These are phyloP conservation scores for Stevia rebaudiana DNA, from an alignment of 140 eudicot species.

Conservation along the genomic window DNA sequence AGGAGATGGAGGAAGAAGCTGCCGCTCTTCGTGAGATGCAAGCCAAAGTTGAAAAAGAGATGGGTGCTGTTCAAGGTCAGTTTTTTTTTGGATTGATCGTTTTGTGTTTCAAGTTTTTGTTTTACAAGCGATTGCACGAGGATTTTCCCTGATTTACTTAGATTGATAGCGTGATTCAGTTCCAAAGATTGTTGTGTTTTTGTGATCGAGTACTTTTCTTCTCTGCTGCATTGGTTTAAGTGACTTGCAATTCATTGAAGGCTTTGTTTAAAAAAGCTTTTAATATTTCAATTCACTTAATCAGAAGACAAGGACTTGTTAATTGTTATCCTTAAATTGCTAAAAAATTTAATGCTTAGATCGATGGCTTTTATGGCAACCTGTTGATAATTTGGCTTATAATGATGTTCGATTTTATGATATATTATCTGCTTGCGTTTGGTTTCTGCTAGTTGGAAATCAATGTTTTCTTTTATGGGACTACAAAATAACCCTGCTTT, in stretches of 20 bases:
- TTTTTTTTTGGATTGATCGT: not conserved
- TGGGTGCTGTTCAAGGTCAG: conserved; percentile 88
- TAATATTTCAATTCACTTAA: not conserved
- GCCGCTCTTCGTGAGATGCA: conserved; percentile 96
- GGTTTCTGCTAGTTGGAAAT: not conserved
- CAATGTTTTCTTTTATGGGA: too few relatives aligned
- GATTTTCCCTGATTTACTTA: too few relatives aligned
- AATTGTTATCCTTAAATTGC: too few relatives aligned
- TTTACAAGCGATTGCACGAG: too few relatives aligned
- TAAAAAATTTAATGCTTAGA: not conserved
- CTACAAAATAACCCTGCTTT: too few relatives aligned
- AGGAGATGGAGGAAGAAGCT: conserved; percentile 97
- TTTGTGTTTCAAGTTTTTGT: not conserved
- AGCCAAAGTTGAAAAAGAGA: conserved; percentile 90
- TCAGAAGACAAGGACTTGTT: too few relatives aligned
- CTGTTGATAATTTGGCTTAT: not conserved
- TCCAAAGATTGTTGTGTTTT: too few relatives aligned
- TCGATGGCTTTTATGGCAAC: not conserved
- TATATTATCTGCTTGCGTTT: not conserved
- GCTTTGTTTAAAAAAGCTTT: not conserved
- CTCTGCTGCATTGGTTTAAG: too few relatives aligned
- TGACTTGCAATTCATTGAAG: too few relatives aligned
- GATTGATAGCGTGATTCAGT: too few relatives aligned
- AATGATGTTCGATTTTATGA: not conserved
- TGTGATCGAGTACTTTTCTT: too few relatives aligned